phyloP scores from a whole-genome alignment of 1,284 basidiomycete genomes.

The Fomitopsis betulina region DNA sequence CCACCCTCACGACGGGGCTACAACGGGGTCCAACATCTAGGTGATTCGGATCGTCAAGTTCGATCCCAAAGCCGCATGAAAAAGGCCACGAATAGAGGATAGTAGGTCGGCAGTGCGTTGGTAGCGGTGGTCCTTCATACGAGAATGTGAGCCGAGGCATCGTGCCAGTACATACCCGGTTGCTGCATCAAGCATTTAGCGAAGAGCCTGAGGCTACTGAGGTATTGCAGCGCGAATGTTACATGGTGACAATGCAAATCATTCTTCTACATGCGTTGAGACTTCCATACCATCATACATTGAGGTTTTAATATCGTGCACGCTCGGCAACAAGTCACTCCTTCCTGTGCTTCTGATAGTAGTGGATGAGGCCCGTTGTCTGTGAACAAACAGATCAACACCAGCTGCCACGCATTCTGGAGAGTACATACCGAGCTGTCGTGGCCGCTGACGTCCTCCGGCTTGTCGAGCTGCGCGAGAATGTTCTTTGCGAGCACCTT shows the following conservation, averaged over 20 bases:
- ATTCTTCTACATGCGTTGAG: not conserved
- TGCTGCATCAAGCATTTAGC: no score
- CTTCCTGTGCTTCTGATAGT: slow-evolving; percentile 84
- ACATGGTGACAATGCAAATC: not conserved
- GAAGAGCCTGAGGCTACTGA: no score
- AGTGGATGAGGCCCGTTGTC: slow-evolving; percentile 93
- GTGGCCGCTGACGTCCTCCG: slow-evolving; percentile 85
- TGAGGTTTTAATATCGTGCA: not conserved
- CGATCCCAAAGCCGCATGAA: no score
- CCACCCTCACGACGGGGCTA: no score
- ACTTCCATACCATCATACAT: not conserved
- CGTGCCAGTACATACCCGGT: no score
- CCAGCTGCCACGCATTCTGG: not conserved
- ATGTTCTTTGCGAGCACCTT: slow-evolving; percentile 97
- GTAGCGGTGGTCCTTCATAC: no score
- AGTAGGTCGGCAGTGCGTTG: no score
- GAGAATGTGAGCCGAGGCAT: no score
- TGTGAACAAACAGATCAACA: slow-evolving; percentile 25
- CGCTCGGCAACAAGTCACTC: slow-evolving; percentile 40
- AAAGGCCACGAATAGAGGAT: no score
- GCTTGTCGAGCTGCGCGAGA: slow-evolving; percentile 77
- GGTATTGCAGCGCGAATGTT: no score
- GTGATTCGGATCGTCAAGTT: no score
- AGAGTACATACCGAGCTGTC: slow-evolving; percentile 73
- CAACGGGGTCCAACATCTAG: no score